A percentile compares a stretch with the other conserved stretches of the same genome.
Evolutionary conservation across 192 early-diverging fungal species (phyloP).

Genomic region (Pilaira anomala): DNA sequence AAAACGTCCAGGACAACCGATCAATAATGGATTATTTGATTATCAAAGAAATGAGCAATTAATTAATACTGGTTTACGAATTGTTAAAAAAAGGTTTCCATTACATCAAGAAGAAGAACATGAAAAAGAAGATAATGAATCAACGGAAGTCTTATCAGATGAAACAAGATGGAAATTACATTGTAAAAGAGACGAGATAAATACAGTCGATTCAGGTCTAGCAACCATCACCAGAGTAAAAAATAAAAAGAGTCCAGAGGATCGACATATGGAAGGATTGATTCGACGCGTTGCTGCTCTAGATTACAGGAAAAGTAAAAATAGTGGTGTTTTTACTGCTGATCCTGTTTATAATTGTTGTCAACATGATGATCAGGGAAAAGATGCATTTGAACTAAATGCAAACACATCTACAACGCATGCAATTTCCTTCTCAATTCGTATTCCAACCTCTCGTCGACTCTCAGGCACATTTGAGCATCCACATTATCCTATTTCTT

Average conservation of each 20-base stretch:
- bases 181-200: not conserved
- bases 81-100: not conserved
- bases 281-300: not conserved
- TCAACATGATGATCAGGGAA: not conserved
- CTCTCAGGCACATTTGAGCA: conserved; percentile 4
- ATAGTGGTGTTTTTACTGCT: not conserved
- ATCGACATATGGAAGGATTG: conserved; percentile 8
- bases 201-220: not conserved
- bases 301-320: not conserved
- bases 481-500: conserved; percentile 1
- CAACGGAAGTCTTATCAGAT: not conserved
- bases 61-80: conserved; percentile 13
- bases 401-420: not conserved
- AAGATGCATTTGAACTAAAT: conserved; percentile 3
- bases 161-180: not conserved
- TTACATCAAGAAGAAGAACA: not conserved
- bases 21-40: conserved; percentile 19
- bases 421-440: not conserved
- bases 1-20: not conserved
- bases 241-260: conserved; percentile 2
- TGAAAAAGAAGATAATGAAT: not conserved
- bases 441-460: not conserved
- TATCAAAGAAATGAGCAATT: conserved; percentile 12
- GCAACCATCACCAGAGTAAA: not conserved
- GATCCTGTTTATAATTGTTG: not conserved